Conservation (phyloP, 441 rosid species). For the Rhodomyrtus psidioides region DNA sequence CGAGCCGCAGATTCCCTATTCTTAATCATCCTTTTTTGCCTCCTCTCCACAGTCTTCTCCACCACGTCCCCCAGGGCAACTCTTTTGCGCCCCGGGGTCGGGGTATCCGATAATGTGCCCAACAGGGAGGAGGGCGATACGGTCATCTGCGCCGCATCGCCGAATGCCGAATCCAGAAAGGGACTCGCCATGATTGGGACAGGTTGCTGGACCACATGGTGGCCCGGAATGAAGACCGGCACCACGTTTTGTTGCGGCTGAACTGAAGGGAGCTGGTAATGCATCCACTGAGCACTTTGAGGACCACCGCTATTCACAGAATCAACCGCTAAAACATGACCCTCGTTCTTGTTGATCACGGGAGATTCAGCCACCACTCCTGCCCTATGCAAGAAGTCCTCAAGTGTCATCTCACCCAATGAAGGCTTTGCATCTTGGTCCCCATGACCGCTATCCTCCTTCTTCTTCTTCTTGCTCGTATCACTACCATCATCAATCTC, state of each 20-base stretch:
- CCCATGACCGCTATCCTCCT: not conserved
- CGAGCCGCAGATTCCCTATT: conserved; percentile 5
- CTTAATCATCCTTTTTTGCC: conserved; percentile 7
- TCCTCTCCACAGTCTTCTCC: conserved; percentile 6
- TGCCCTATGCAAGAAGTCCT: conserved; percentile 9
- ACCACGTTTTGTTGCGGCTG: not conserved
- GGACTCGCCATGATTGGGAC: not conserved
- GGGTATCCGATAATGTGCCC: not conserved
- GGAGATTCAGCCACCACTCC: conserved; percentile 3
- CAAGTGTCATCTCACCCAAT: conserved; percentile 12
- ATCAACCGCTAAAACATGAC: not conserved
- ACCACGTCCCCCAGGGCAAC: not conserved
- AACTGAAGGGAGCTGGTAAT: conserved; percentile 3
- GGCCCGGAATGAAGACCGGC: not conserved
- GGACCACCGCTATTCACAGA: not conserved
- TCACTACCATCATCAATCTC: not conserved
- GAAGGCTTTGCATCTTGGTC: conserved; percentile 1
- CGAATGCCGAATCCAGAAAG: not conserved
- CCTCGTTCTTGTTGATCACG: not conserved
- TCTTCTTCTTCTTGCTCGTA: not conserved
- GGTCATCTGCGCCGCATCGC: not conserved
- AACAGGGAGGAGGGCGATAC: not conserved
- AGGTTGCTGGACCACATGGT: not conserved
- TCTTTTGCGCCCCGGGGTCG: not conserved
- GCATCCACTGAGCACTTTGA: conserved; percentile 7